These are phyloP conservation scores for Verticillium longisporum DNA, from an alignment of 2,329 filamentous ascomycete species.

Conservation along the genomic window DNA sequence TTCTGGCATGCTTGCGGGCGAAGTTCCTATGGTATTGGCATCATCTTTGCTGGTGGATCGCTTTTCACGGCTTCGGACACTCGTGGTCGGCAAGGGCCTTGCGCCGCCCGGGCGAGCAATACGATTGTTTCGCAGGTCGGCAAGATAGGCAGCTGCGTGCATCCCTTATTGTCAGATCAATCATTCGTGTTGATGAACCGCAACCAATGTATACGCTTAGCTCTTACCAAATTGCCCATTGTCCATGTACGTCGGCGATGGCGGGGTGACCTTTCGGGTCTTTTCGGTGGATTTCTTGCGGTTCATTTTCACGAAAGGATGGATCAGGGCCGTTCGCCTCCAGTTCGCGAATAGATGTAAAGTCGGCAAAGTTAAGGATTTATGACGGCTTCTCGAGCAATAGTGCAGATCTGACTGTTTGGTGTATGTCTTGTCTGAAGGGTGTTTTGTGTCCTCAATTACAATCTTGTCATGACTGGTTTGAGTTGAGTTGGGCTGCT, in stretches of 20 bases:
- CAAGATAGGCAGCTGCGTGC: conserved; percentile 9
- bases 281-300: conserved; percentile 24
- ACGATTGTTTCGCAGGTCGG: conserved; percentile 63
- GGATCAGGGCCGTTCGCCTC: not conserved
- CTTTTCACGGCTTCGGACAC: not conserved
- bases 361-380: not conserved
- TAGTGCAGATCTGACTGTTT: too few species aligned
- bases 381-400: not conserved
- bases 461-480: not conserved
- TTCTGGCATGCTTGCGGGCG: not conserved
- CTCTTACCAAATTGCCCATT: conserved; percentile 59
- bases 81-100: conserved; percentile 48
- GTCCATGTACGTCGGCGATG: conserved; percentile 57
- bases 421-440: not conserved
- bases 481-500: not conserved
- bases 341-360: not conserved
- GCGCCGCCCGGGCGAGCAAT: conserved; percentile 64
- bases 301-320: conserved; percentile 2
- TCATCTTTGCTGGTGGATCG: not conserved
- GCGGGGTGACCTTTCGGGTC: conserved; percentile 51
- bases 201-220: not conserved
- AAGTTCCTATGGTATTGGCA: not conserved
- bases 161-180: conserved; percentile 6
- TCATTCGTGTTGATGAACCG: not conserved
- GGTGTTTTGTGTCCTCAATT: not conserved